A percentile compares a stretch with the other conserved stretches of the same genome.
These are phyloP conservation scores for Cutaneotrichosporon dermatis DNA, from an alignment of 1,284 basidiomycete species.

Conservation along the genomic window DNA sequence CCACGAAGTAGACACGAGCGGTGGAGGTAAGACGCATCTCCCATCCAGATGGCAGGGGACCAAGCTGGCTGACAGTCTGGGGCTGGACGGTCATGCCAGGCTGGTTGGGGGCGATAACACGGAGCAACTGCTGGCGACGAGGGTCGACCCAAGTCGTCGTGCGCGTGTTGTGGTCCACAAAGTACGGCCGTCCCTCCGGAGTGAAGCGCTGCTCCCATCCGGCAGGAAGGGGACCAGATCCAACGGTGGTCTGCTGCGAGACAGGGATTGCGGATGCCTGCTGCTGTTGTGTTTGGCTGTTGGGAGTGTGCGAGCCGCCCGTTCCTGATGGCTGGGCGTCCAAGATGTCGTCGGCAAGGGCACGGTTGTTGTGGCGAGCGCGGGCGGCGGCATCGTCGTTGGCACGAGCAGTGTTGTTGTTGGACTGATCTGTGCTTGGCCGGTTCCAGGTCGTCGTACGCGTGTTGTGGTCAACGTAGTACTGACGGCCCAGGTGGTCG, in stretches of 20 bases:
- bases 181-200: slow-evolving; percentile 95
- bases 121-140: slow-evolving; percentile 75
- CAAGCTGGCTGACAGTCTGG: slow-evolving; percentile 80
- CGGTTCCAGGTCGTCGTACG: slow-evolving; percentile 93
- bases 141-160: slow-evolving; percentile 99
- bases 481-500: slow-evolving; percentile 80
- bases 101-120: slow-evolving; percentile 78
- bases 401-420: slow-evolving; percentile 51
- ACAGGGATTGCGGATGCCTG: slow-evolving; percentile 31
- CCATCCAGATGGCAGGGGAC: slow-evolving; percentile 93
- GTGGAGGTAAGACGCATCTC: slow-evolving; percentile 94
- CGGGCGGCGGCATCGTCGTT: slow-evolving; percentile 61
- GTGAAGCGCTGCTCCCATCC: slow-evolving; percentile 99
- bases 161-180: slow-evolving; percentile 91
- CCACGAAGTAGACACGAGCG: slow-evolving; percentile 91
- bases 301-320: slow-evolving; percentile 26
- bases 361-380: slow-evolving; percentile 69
- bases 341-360: slow-evolving; percentile 72
- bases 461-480: slow-evolving; percentile 91
- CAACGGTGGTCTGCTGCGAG: slow-evolving; percentile 63
- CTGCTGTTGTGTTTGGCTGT: slow-evolving; percentile 3
- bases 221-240: slow-evolving; percentile 76
- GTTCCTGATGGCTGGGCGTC: slow-evolving; percentile 50
- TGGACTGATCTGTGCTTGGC: slow-evolving; percentile 51
- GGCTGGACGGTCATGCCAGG: slow-evolving; percentile 73